These are phyloP conservation scores for Tetrahymena malaccensis DNA, from an alignment of 73 alveolate species.

Conservation along the genomic window DNA sequence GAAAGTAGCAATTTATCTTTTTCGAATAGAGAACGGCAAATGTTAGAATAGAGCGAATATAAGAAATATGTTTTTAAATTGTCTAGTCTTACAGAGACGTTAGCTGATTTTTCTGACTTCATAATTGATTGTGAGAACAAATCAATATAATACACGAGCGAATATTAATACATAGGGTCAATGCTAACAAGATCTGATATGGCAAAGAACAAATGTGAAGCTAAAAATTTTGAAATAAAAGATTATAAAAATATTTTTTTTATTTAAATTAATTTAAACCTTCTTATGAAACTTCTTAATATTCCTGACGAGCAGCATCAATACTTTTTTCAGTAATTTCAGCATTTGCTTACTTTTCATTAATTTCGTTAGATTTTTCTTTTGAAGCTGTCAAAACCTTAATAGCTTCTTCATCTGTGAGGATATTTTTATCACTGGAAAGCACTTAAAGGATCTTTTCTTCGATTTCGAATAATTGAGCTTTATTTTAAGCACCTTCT, in stretches of 20 bases:
- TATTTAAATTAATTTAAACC: conserved; percentile 29
- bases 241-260: conserved; percentile 51
- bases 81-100: conserved; percentile 74
- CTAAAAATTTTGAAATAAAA: conserved; percentile 55
- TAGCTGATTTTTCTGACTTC: conserved; percentile 77
- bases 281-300: conserved; percentile 76
- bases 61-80: conserved; percentile 68
- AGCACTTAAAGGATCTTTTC: conserved; percentile 63
- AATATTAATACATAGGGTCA: conserved; percentile 95
- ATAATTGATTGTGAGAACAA: conserved; percentile 72
- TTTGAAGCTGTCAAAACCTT: conserved; percentile 77
- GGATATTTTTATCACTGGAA: conserved; percentile 50
- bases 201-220: conserved; percentile 91
- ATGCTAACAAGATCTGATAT: conserved; percentile 91
- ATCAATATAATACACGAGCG: conserved; percentile 73
- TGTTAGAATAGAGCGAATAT: conserved; percentile 72
- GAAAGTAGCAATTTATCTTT: conserved; percentile 96
- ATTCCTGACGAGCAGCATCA: conserved; percentile 76
- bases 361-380: conserved; percentile 72
- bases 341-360: conserved; percentile 76
- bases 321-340: conserved; percentile 75
- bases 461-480: conserved; percentile 76
- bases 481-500: conserved; percentile 91
- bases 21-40: conserved; percentile 90
- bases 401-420: conserved; percentile 89